phyloP scores from a whole-genome alignment of 345 rosid genomes.

The Atalantia buxifolia region DNA sequence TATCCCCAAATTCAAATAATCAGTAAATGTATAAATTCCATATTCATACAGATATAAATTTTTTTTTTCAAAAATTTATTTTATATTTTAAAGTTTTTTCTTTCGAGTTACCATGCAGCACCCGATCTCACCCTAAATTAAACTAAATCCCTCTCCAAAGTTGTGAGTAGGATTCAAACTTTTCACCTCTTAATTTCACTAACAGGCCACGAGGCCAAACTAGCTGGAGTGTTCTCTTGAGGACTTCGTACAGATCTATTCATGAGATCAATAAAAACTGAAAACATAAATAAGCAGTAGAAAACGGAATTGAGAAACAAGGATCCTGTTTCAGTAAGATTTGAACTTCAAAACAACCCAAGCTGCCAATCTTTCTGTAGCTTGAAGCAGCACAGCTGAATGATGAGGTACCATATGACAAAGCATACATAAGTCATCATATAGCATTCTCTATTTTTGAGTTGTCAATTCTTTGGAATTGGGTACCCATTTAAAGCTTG shows the following conservation, averaged over 20 bases:
- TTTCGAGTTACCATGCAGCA: neutral
- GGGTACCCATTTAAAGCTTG: neutral
- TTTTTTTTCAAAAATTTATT: no score
- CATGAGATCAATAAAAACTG: neutral
- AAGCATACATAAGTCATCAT: neutral
- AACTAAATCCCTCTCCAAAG: neutral
- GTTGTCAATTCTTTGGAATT: neutral
- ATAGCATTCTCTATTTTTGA: neutral
- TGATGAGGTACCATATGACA: neutral
- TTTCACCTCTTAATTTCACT: neutral
- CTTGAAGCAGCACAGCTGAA: neutral
- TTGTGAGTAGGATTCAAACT: neutral
- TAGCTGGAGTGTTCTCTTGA: neutral
- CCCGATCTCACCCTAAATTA: neutral
- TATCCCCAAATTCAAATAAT: neutral
- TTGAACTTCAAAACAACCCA: neutral
- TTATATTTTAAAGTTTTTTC: no score
- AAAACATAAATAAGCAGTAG: neutral
- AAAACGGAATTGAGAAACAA: neutral
- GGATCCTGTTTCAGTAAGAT: neutral
- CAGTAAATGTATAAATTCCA: neutral
- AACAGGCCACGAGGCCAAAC: no score
- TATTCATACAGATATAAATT: no score
- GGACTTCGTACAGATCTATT: neutral
- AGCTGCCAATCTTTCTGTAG: neutral